These are phyloP conservation scores for Centaurea solstitialis DNA, from an alignment of 129 eudicot genomes.

Conservation along the genomic window DNA sequence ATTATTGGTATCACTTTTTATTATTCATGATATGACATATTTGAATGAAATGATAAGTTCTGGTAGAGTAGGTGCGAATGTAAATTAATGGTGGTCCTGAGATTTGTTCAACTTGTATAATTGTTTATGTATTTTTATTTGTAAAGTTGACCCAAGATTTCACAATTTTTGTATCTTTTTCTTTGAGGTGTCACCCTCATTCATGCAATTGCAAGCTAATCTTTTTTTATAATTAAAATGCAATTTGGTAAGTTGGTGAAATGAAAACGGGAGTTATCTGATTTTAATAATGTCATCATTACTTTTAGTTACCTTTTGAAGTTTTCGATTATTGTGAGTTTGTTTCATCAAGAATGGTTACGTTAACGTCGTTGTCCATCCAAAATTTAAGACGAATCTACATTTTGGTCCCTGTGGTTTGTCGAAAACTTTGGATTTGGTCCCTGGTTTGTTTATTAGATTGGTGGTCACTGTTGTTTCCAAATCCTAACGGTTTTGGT, in stretches of 20 bases:
- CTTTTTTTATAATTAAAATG: conserved; percentile 19
- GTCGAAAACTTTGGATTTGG: background rate
- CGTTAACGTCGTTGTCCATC: no score
- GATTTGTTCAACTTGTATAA: conserved; percentile 31
- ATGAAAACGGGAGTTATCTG: background rate
- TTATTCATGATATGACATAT: conserved; percentile 34
- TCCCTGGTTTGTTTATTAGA: no score
- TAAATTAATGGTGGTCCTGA: conserved; percentile 56
- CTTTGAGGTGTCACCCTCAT: conserved; percentile 30
- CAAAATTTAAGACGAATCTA: no score
- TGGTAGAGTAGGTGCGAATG: conserved; percentile 51
- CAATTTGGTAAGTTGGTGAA: conserved; percentile 28
- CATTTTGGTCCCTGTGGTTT: background rate
- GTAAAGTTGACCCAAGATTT: conserved; percentile 22
- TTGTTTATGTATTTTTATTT: conserved; percentile 20
- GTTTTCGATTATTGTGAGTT: background rate
- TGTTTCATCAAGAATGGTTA: no score
- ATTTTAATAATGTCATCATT: background rate
- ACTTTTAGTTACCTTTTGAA: background rate
- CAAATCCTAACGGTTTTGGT: no score
- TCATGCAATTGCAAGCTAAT: conserved; percentile 27
- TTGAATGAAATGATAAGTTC: conserved; percentile 39
- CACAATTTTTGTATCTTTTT: conserved; percentile 26
- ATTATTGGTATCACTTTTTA: conserved; percentile 24
- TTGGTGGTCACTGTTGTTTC: no score